A percentile compares a stretch with the other conserved stretches of the same genome.
Evolutionary conservation across 148 eudicot species (phyloP).

Genomic region (Vaccinium myrtillus): DNA sequence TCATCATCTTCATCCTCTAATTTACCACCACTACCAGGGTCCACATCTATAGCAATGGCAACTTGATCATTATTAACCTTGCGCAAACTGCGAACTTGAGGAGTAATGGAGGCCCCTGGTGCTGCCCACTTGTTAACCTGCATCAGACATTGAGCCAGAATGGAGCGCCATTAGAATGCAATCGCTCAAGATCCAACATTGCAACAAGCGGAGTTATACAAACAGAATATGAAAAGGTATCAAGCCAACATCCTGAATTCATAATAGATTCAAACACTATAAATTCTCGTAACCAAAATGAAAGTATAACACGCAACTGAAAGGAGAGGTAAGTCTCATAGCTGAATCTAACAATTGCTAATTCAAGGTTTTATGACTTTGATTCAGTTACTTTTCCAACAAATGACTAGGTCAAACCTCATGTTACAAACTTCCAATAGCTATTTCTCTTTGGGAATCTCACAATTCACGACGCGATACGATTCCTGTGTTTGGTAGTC

Average conservation of each 20-base stretch:
- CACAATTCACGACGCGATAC: background rate
- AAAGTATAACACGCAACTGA: background rate
- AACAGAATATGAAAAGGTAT: background rate
- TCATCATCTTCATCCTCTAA: constrained; percentile 91
- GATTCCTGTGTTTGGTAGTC: background rate
- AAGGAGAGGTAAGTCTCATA: background rate
- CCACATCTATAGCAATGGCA: constrained; percentile 76
- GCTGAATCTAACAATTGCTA: background rate
- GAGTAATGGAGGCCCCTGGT: constrained; percentile 57
- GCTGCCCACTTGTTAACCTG: constrained; percentile 78
- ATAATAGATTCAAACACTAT: too few species aligned
- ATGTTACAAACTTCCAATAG: too few species aligned
- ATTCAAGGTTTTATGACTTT: constrained; percentile 8
- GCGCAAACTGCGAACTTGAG: constrained; percentile 94
- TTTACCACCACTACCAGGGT: constrained; percentile 44
- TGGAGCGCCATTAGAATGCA: constrained; percentile 14
- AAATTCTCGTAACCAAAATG: too few species aligned
- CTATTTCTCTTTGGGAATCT: background rate
- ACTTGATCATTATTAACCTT: constrained; percentile 88
- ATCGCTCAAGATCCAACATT: constrained; percentile 6
- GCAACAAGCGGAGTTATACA: background rate
- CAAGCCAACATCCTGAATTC: background rate
- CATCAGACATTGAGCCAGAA: constrained; percentile 20
- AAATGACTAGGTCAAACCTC: background rate
- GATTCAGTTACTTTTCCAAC: background rate